These are phyloP conservation scores for Penicillium cataractarum DNA, from an alignment of 495 filamentous ascomycete species.

Conservation along the genomic window DNA sequence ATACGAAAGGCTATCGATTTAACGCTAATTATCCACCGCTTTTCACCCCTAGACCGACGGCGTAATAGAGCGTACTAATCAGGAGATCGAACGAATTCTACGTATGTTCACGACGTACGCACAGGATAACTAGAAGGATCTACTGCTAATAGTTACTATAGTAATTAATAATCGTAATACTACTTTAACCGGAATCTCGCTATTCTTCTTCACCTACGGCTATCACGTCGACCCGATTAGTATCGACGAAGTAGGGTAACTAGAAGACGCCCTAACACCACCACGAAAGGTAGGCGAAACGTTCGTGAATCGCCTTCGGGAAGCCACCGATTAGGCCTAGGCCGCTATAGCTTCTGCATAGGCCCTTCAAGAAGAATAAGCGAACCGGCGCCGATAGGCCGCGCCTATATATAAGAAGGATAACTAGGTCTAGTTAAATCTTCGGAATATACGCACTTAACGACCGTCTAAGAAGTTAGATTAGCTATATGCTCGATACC, in stretches of 20 bases:
- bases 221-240: conserved; percentile 7
- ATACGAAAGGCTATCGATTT: conserved; percentile 6
- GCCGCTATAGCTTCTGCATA: background rate
- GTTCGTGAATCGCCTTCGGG: conserved; percentile 4
- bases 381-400: background rate
- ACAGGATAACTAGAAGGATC: background rate
- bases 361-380: background rate
- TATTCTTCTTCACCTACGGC: conserved; percentile 7
- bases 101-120: background rate
- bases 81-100: conserved; percentile 7
- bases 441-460: background rate
- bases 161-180: conserved; percentile 5
- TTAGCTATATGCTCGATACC: conserved; percentile 1
- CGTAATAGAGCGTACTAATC: background rate
- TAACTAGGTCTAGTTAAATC: conserved; percentile 7
- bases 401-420: conserved; percentile 3
- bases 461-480: conserved; percentile 1
- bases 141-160: conserved; percentile 5
- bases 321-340: conserved; percentile 11
- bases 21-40: conserved; percentile 1
- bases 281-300: background rate
- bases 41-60: conserved; percentile 1
- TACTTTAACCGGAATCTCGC: background rate
- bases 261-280: background rate
- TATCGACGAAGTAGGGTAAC: background rate